These are phyloP conservation scores for Panicum miliaceum DNA, from an alignment of 176 grass and related monocot genomes.

Conservation along the genomic window DNA sequence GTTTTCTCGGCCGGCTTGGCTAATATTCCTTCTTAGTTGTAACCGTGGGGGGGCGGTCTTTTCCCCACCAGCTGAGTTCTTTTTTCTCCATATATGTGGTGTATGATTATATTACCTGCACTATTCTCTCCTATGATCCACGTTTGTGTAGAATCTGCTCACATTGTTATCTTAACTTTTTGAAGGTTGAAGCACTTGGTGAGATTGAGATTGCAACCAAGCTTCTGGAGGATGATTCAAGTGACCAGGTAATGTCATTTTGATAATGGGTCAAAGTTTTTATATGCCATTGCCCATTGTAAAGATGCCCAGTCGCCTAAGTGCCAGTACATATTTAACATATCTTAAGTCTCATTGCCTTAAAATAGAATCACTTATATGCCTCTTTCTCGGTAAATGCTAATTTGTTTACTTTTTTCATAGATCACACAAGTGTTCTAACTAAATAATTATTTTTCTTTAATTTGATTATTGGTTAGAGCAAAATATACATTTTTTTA, in stretches of 20 bases:
- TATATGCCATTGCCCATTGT: not conserved
- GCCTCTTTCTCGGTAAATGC: not conserved
- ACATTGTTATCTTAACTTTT: constrained; percentile 31
- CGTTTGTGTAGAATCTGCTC: constrained; percentile 23
- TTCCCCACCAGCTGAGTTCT: no score
- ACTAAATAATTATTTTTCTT: not conserved
- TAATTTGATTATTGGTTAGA: constrained; percentile 3
- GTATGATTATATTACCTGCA: not conserved
- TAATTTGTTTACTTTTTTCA: not conserved
- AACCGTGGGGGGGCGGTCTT: no score
- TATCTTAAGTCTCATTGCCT: not conserved
- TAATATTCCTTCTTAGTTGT: no score
- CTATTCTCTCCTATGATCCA: not conserved
- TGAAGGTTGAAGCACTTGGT: constrained; percentile 85
- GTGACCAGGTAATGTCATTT: constrained; percentile 61
- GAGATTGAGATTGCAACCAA: constrained; percentile 99
- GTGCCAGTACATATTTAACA: not conserved
- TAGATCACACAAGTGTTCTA: not conserved
- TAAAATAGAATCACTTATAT: not conserved
- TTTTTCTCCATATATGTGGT: not conserved
- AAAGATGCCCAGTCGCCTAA: not conserved
- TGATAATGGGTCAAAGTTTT: constrained; percentile 1
- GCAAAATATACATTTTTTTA: not conserved
- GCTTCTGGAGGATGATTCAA: constrained; percentile 73
- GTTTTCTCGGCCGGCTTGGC: no score